Evolutionary conservation across 2,329 filamentous ascomycete species (phyloP).

Genomic region (Coniochaeta pulveracea): DNA sequence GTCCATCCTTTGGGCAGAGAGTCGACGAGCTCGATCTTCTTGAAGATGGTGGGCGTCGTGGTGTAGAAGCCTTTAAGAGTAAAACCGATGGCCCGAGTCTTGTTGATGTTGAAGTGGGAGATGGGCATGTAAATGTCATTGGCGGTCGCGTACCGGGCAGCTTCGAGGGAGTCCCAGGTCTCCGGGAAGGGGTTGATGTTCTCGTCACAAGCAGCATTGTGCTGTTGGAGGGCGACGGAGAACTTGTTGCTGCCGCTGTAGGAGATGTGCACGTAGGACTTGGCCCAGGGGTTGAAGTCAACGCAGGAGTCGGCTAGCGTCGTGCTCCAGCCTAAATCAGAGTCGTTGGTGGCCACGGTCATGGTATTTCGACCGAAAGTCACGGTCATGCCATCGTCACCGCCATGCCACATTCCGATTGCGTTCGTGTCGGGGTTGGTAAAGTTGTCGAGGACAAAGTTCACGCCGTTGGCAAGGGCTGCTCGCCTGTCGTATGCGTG

Average conservation of each 20-base stretch:
- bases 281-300: constrained; percentile 40
- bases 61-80: constrained; percentile 55
- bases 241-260: constrained; percentile 53
- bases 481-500: constrained; percentile 33
- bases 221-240: constrained; percentile 53
- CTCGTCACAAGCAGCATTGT: constrained; percentile 49
- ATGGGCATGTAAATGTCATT: constrained; percentile 57
- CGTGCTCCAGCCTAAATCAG: constrained; percentile 23
- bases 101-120: constrained; percentile 53
- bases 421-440: constrained; percentile 38
- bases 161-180: constrained; percentile 58
- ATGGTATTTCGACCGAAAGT: constrained; percentile 39
- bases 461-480: constrained; percentile 18
- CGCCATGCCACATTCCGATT: constrained; percentile 54
- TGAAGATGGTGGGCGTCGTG: constrained; percentile 34
- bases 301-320: constrained; percentile 34
- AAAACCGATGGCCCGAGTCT: constrained; percentile 42
- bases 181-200: constrained; percentile 48
- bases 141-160: constrained; percentile 40
- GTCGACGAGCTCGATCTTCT: constrained; percentile 48
- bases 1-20: constrained; percentile 35
- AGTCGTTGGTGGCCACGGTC: constrained; percentile 44
- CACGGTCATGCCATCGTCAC: constrained; percentile 45
- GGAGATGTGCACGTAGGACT: constrained; percentile 52
- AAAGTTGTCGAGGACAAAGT: constrained; percentile 51